Percentiles rank a stretch among this genome's conserved stretches.
phyloP scores from a whole-genome alignment of 2,329 filamentous ascomycete genomes.

The Tolypocladium inflatum region DNA sequence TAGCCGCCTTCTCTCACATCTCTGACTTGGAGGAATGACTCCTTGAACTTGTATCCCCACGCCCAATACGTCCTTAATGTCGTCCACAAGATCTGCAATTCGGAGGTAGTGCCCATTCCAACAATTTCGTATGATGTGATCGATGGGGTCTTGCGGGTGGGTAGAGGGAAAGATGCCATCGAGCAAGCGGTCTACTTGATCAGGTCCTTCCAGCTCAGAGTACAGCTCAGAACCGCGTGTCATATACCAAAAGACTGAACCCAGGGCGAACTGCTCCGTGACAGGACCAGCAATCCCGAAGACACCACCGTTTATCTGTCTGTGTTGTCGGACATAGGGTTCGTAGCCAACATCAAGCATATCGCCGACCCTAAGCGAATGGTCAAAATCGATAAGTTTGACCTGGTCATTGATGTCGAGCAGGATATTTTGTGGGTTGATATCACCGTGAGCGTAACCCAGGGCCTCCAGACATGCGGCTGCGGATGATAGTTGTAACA shows the following conservation, averaged over 20 bases:
- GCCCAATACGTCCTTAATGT: conserved; percentile 4
- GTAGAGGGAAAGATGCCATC: conserved; percentile 5
- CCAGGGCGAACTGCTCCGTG: conserved; percentile 11
- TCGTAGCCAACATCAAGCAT: conserved; percentile 9
- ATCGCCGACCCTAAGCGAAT: conserved; percentile 3
- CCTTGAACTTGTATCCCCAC: neutral
- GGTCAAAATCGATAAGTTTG: conserved; percentile 11
- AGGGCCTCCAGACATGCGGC: conserved; percentile 7
- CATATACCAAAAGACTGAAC: conserved; percentile 12
- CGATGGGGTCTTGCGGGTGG: conserved; percentile 5
- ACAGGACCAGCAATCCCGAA: conserved; percentile 6
- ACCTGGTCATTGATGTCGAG: conserved; percentile 7
- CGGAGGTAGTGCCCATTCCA: conserved; percentile 5
- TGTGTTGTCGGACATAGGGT: conserved; percentile 10
- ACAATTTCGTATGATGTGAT: conserved; percentile 9
- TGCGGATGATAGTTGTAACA: conserved; percentile 1
- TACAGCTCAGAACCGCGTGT: conserved; percentile 7
- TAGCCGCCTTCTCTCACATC: neutral
- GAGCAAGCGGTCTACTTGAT: conserved; percentile 5
- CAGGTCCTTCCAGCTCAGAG: conserved; percentile 6
- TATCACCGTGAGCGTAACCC: conserved; percentile 9
- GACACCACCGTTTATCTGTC: neutral
- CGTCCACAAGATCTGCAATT: conserved; percentile 7
- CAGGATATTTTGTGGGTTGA: conserved; percentile 11
- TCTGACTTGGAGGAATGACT: neutral